Percentiles rank a stretch among this genome's conserved stretches.
Evolutionary conservation across 2,329 filamentous ascomycete species (phyloP).

Genomic region (Calonectria pteridis): DNA sequence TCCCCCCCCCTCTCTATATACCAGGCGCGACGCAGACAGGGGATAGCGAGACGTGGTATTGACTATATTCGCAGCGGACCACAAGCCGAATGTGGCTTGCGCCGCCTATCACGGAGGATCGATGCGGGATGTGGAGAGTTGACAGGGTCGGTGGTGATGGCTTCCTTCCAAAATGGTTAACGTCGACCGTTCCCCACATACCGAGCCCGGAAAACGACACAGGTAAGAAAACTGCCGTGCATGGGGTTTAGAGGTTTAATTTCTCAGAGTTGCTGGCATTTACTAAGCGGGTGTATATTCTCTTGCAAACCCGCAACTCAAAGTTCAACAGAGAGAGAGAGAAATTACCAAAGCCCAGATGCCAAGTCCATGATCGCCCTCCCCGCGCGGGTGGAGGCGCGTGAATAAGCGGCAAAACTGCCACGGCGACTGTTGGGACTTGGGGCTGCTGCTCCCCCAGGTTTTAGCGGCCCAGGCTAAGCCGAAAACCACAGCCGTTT

Average conservation of each 20-base stretch:
- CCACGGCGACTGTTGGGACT: neutral
- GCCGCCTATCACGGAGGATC: neutral
- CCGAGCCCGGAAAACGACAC: neutral
- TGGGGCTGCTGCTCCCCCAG: neutral
- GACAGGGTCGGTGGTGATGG: neutral
- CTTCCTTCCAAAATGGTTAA: neutral
- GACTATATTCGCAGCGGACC: slow-evolving; percentile 15
- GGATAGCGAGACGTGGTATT: slow-evolving; percentile 3
- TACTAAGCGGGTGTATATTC: neutral
- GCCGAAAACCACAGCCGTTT: neutral
- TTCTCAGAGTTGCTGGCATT: neutral
- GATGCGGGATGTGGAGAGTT: slow-evolving; percentile 14
- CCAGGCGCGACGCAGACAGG: neutral
- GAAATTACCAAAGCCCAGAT: neutral
- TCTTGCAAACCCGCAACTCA: neutral
- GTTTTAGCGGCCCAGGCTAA: neutral
- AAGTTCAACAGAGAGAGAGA: no score
- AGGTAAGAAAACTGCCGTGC: neutral
- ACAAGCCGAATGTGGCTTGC: slow-evolving; percentile 14
- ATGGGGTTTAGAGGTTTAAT: neutral
- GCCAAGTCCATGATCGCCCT: neutral
- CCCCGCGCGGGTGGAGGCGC: neutral
- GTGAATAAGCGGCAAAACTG: neutral
- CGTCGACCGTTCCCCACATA: slow-evolving; percentile 13
- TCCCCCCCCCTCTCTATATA: neutral